phyloP scores from a whole-genome alignment of 2,329 filamentous ascomycete genomes.

The Colletotrichum sp. region DNA sequence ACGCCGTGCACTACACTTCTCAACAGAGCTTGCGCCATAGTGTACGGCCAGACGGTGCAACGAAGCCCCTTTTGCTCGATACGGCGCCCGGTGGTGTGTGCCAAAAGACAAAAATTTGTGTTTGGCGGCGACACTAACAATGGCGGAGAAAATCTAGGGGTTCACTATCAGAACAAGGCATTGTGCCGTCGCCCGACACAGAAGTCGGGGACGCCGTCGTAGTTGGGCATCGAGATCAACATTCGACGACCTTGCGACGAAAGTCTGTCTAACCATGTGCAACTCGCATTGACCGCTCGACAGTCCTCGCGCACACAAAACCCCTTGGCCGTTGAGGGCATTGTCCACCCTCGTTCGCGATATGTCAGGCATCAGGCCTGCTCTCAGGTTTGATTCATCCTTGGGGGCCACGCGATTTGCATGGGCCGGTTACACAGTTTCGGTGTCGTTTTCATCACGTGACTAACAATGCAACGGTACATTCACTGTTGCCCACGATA shows the following conservation, averaged over 20 bases:
- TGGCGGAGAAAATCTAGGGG: not conserved
- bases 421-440: slow-evolving; percentile 12
- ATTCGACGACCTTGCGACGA: slow-evolving; percentile 8
- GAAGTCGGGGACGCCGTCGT: slow-evolving; percentile 1
- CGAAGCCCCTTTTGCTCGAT: not conserved
- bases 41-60: not conserved
- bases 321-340: not conserved
- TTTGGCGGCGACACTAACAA: not conserved
- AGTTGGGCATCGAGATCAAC: slow-evolving; percentile 23
- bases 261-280: slow-evolving; percentile 16
- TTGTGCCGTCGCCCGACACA: not conserved
- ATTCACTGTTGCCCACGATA: not conserved
- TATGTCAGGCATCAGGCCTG: not conserved
- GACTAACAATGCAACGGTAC: slow-evolving; percentile 1
- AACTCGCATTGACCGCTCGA: slow-evolving; percentile 6
- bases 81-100: not conserved
- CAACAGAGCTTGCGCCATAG: not conserved
- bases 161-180: not conserved
- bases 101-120: not conserved
- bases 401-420: slow-evolving; percentile 14
- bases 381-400: slow-evolving; percentile 6
- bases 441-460: slow-evolving; percentile 18
- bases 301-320: not conserved
- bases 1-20: not conserved
- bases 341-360: not conserved